A percentile compares a stretch with the other conserved stretches of the same genome.
Conservation (phyloP, 73 alveolate genomes). For the Stentor coeruleus region DNA sequence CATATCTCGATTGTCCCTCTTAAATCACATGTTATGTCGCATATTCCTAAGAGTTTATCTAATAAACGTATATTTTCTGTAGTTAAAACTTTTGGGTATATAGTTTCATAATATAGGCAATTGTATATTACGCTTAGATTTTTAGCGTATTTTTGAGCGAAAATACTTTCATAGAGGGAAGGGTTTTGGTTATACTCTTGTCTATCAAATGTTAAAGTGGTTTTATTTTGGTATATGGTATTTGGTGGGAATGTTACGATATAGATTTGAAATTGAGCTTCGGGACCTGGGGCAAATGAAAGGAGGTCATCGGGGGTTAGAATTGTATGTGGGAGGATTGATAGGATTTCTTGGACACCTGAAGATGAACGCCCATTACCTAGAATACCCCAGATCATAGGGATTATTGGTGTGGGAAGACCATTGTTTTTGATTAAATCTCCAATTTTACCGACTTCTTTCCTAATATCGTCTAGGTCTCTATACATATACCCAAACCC, state of each 20-base stretch:
- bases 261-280: background rate
- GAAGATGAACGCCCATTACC: constrained; percentile 26
- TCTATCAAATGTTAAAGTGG: constrained; percentile 37
- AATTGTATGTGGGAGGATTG: constrained; percentile 7
- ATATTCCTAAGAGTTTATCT: constrained; percentile 63
- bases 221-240: background rate
- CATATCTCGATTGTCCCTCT: constrained; percentile 68
- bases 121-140: constrained; percentile 55
- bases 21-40: constrained; percentile 87
- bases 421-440: background rate
- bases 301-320: constrained; percentile 12
- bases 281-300: background rate
- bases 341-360: constrained; percentile 3
- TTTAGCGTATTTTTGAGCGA: constrained; percentile 54
- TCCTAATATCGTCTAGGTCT: background rate
- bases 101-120: constrained; percentile 80
- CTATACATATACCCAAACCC: constrained; percentile 32
- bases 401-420: constrained; percentile 14
- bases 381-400: constrained; percentile 16
- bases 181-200: constrained; percentile 78
- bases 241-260: background rate
- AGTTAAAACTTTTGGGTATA: constrained; percentile 58
- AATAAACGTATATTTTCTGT: background rate
- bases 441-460: background rate
- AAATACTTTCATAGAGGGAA: constrained; percentile 47